Base-by-base conservation (phyloP, 208 protist genomes). In the Leishmania tarentolae region DNA sequence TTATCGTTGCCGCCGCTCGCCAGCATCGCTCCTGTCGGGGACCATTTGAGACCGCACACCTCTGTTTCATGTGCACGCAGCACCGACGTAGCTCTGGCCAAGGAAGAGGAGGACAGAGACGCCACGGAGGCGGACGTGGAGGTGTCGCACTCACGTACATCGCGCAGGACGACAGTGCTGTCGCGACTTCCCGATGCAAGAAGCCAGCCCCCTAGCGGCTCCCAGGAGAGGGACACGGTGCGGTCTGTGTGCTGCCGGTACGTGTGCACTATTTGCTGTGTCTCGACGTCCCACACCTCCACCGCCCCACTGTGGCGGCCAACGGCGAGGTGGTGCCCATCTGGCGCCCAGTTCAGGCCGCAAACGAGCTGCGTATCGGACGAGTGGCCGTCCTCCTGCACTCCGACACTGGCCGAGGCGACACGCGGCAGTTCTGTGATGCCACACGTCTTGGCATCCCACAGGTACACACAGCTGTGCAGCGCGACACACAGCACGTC, bases 1-100 rank as follows among this genome's bases (percentile, higher is more conserved):
- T 99, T 99, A 86, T 99, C 99, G 84, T 99, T 99, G 79, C 98
- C 98, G 31, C 99, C 99, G 19, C 95, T 99, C 56, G 99, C 99
- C 17, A 99, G 85, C 84, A 98, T 92, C 1, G 82, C 83, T 37
- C 97, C 96, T 80, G 98, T 93, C 2, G 91, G 90, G 8, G 94
- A 99, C 98, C 98, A 99, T 56, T 96, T 89, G 47, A 99, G 87
- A 5, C 99, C 98, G 91, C 99, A 99, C 15, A 99, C 98, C 85
- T 99, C 99, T 76, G 99, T 97, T 57, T 90, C 76, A 83, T 99
- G 99, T 0, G 89, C 90, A 7, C 84, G 86, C 50, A 99, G 88
- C 31, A 93, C 80, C 24, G 80, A 50, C 21, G 71, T 61, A 61
- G 28, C 73, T 83, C 79, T 44, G 88, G 53, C n/a, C 80, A 46